Evolutionary conservation across 2,329 filamentous ascomycete genomes (phyloP).

Genomic region (Sporothrix variecibatus): DNA sequence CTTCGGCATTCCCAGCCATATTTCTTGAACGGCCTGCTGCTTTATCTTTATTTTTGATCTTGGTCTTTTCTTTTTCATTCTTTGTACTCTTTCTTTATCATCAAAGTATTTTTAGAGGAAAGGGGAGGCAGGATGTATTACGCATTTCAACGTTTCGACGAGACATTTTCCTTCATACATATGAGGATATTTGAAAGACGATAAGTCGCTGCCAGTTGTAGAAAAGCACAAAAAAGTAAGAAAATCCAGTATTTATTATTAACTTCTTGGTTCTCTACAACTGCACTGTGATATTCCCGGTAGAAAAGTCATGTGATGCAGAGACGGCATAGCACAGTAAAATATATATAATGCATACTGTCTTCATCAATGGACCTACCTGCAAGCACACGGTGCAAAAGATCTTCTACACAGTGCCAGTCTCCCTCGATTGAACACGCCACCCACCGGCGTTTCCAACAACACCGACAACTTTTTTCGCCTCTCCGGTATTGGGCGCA

Average conservation of each 20-base stretch:
- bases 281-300: not conserved
- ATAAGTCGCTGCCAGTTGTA: not conserved
- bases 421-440: not conserved
- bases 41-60: not conserved
- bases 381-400: not conserved
- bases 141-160: not conserved
- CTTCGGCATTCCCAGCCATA: not conserved
- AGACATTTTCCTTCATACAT: not conserved
- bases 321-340: not conserved
- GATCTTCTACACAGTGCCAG: not conserved
- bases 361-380: not conserved
- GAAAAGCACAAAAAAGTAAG: not conserved
- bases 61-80: not conserved
- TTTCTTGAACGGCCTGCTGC: not conserved
- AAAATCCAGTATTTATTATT: constrained; percentile 7
- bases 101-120: too few species aligned
- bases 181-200: not conserved
- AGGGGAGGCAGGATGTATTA: not conserved
- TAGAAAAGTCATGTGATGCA: not conserved
- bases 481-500: not conserved
- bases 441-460: not conserved
- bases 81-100: not conserved
- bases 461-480: not conserved
- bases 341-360: not conserved
- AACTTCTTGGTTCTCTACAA: not conserved